Evolutionary conservation across 2,329 filamentous ascomycete species (phyloP).

Genomic region (Pseudopithomyces chartarum): DNA sequence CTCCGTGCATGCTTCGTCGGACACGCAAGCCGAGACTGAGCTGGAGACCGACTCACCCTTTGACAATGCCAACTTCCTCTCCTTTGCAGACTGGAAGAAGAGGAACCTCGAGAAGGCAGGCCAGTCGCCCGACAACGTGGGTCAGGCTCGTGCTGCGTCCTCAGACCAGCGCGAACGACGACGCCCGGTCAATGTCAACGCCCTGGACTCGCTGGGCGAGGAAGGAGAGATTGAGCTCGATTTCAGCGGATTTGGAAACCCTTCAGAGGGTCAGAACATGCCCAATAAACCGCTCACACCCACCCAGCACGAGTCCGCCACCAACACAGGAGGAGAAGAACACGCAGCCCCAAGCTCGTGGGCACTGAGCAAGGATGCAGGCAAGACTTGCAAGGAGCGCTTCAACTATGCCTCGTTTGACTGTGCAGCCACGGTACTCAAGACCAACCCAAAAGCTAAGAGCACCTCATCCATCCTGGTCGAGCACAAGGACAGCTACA

Average conservation of each 20-base stretch:
- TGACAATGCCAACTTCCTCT: constrained; percentile 84
- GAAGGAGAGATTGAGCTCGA: constrained; percentile 84
- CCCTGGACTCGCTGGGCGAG: constrained; percentile 80
- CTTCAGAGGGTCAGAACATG: constrained; percentile 28
- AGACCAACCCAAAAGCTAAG: constrained; percentile 84
- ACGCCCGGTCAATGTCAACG: constrained; percentile 63
- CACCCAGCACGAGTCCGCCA: constrained; percentile 21
- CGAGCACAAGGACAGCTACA: constrained; percentile 98
- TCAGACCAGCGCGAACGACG: constrained; percentile 53
- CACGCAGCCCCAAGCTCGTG: constrained; percentile 39
- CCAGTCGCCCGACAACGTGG: constrained; percentile 73
- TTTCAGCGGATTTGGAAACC: constrained; percentile 65
- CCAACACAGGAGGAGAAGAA: constrained; percentile 27
- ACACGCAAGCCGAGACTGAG: constrained; percentile 52
- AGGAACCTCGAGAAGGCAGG: constrained; percentile 86
- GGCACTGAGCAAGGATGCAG: constrained; percentile 82
- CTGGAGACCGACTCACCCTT: constrained; percentile 68
- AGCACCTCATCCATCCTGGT: constrained; percentile 87
- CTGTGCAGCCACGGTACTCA: constrained; percentile 89
- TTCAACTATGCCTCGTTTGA: constrained; percentile 99
- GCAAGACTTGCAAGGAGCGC: constrained; percentile 95
- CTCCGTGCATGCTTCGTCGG: constrained; percentile 16
- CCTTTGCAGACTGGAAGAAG: constrained; percentile 98
- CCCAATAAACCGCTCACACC: constrained; percentile 22
- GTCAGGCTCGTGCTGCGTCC: constrained; percentile 56